Evolutionary conservation across 2,329 filamentous ascomycete species (phyloP), one percentile per base, ranked within the genome.

Genomic region (Fusarium pseudoanthophilum): DNA sequence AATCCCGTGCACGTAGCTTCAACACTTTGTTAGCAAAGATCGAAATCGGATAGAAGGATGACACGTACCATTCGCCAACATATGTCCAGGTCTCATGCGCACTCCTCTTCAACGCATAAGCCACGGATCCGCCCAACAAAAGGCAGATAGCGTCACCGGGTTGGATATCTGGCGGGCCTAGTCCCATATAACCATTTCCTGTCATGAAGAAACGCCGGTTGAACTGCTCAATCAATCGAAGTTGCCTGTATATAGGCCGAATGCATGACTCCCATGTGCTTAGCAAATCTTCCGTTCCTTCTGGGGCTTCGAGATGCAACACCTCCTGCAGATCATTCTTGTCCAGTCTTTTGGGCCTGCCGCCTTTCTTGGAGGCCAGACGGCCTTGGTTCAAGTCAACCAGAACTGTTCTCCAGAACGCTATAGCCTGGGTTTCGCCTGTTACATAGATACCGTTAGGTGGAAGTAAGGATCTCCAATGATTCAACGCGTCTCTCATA

Each of bases 181-280:
- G 46, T 7, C 65, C 65, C 9, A 68, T 43, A 1, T 55, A 60
- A 10, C 62, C 65, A 2, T 39, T 15, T 5, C n/a, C 21, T 8
- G 62, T 67, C 2, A 24, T 15, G 16, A 67, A 49, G 7, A 67
- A 55, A 4, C 65, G 48, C 4, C 62, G 46, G 6, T 59, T 60
- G 9, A 67, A 67, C 10, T 68, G 62, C 18, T 68, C 65, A 20
- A 68, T 55, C 5, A 67, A 16, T 4, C 62, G 45, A 26, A 68
- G 40, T 16, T 60, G 55, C 8, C 48, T 21, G 20, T 68, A 67
- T 21, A 32, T 21, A 18, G 55, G 63, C 5, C 28, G 16, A 24
- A 67, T 16, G 8, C 62, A 68, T 7, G 62, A 28, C 9, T 28
- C 20, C 65, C 65, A 68, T 8, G 46, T 67, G 21, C n/a, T 24